Conservation (phyloP, 2,329 filamentous ascomycete species). For the Plenodomus lindquistii region DNA sequence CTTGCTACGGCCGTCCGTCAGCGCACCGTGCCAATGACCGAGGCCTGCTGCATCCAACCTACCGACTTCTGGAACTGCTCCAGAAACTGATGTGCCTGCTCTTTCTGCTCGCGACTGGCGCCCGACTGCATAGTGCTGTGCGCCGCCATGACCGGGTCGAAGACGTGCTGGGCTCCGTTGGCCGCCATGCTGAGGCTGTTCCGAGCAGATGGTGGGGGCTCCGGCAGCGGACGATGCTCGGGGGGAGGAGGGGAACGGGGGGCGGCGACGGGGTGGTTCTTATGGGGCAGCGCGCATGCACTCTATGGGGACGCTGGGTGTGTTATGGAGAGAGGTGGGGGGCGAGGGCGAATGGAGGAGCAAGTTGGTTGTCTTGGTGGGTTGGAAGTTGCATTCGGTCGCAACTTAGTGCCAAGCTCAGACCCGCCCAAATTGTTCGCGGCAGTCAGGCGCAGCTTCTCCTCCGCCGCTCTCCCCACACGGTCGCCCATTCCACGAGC, state of each 20-base stretch:
- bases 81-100: slow-evolving; percentile 86
- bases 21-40: slow-evolving; percentile 17
- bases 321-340: slow-evolving; percentile 1
- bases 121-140: slow-evolving; percentile 88
- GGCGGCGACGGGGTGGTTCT: slow-evolving; percentile 31
- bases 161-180: slow-evolving; percentile 67
- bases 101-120: slow-evolving; percentile 79
- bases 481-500: slow-evolving; percentile 8
- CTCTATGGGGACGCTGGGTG: background rate
- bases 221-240: slow-evolving; percentile 28
- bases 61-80: slow-evolving; percentile 99
- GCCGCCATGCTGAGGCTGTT: slow-evolving; percentile 63
- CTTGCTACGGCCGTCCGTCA: slow-evolving; percentile 61
- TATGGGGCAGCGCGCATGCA: slow-evolving; percentile 31
- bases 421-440: slow-evolving; percentile 35
- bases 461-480: slow-evolving; percentile 17
- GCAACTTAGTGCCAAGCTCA: slow-evolving; percentile 30
- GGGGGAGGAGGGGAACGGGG: slow-evolving; percentile 10
- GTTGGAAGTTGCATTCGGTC: slow-evolving; percentile 24
- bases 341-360: slow-evolving; percentile 7
- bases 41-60: slow-evolving; percentile 45
- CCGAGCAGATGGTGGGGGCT: slow-evolving; percentile 22
- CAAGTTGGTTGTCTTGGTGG: slow-evolving; percentile 22
- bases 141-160: slow-evolving; percentile 83
- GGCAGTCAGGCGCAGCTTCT: slow-evolving; percentile 21